Percentiles rank a stretch among this genome's conserved stretches.
Conservation (phyloP, 73 alveolate species). For the Paramecium sonneborni region DNA sequence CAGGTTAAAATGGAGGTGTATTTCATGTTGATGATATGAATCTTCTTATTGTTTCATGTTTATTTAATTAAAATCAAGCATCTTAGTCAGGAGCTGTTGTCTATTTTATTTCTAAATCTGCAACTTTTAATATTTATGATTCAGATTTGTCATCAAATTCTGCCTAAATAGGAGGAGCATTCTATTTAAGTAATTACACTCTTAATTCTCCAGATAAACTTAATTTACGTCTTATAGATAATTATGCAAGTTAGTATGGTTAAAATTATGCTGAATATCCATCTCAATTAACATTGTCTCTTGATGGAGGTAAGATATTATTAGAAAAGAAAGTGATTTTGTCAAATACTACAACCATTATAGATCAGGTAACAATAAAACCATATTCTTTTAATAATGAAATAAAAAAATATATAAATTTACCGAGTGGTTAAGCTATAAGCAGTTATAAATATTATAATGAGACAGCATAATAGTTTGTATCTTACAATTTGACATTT, state of each 20-base stretch:
- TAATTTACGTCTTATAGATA: neutral
- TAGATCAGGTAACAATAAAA: neutral
- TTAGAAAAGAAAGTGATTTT: neutral
- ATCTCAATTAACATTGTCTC: neutral
- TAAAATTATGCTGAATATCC: neutral
- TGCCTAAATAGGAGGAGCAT: constrained; percentile 43
- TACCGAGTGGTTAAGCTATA: constrained; percentile 9
- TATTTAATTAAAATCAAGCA: neutral
- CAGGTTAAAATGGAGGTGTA: neutral
- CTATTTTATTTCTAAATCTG: neutral
- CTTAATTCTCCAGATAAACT: neutral
- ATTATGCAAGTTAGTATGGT: neutral
- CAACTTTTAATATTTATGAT: neutral
- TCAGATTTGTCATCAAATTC: neutral
- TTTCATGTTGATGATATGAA: neutral
- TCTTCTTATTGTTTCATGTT: neutral
- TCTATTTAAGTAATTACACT: neutral
- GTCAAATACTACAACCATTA: neutral
- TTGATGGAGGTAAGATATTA: neutral
- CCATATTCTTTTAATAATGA: neutral
- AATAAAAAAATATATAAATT: neutral
- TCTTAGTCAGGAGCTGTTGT: neutral
- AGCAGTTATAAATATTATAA: neutral
- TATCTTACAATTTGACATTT: constrained; percentile 24
- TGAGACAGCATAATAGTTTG: neutral